Base-by-base conservation (phyloP, 164 flowering plant species). In the Cinnamomum micranthum region DNA sequence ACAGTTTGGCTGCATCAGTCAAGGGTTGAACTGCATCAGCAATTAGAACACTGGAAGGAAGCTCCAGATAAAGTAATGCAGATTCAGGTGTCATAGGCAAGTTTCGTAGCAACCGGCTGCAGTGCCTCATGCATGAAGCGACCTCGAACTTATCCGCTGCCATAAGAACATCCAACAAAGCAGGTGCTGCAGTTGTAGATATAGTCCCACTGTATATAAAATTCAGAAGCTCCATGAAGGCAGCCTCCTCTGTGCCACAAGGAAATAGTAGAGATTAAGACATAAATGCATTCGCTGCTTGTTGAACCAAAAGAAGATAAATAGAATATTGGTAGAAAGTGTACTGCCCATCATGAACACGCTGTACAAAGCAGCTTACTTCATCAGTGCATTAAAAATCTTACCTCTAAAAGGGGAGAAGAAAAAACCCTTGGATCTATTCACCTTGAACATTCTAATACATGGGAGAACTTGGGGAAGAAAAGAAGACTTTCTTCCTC, bases 91-190 rank as follows among this genome's bases (percentile, higher is more conserved):
- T 89, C 99, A 95, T 95, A 69, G 94, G 87, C 84, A 87, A 52
- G 78, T 86, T 87, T 19, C 93, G 82, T 76, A 95, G 74, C 23
- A 82, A 67, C 22, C 88, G 84, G 77, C 97, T 87, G 81, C 99
- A 95, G 71, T 91, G 77, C 77, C 97, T 87, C 97, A 95, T 95
- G 85, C 99, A 95, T 2, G 99, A 93, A 77, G 97, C 94, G 62
- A 95, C 99, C 85, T 94, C 97, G 83, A 86, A 95, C 73, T 95
- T 95, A 81, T 95, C 99, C 33, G 99, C 97, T 72, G 98, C 99
- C 98, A 96, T 93, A 12, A 96, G 85, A 68, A 96, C 95, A 86
- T 96, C 99, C 71, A 96, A 83, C 72, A 96, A 73, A 60, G 88
- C 91, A 50, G 99, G 84, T 65, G 97, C 92, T 17, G 92, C 65